Conservation (phyloP, 495 filamentous ascomycete species). For the Sabuloglossum arenarium region DNA sequence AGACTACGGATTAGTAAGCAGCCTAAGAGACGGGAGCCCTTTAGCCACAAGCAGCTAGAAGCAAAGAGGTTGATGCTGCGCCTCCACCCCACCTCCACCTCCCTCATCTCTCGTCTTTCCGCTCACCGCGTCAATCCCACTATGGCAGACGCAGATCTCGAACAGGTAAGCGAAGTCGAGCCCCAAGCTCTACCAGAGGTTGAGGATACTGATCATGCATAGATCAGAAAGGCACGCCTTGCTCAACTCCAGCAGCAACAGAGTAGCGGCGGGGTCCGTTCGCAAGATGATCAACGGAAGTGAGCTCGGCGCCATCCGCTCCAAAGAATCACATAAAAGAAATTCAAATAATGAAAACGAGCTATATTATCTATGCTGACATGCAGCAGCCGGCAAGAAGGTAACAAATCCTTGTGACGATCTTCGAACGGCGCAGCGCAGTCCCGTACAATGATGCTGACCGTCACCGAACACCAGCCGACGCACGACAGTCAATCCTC, state of each 20-base stretch:
- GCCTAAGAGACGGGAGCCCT: no score
- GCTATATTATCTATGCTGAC: not conserved
- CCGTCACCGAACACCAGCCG: conserved; percentile 20
- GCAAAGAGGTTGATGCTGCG: no score
- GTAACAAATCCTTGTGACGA: conserved; percentile 17
- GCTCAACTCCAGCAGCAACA: conserved; percentile 69
- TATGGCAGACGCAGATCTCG: conserved; percentile 77
- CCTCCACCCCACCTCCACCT: no score
- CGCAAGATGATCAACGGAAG: conserved; percentile 46
- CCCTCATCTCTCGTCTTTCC: no score
- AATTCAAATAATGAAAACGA: not conserved
- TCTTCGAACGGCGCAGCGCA: not conserved
- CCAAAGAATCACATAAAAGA: not conserved
- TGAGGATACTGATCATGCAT: not conserved
- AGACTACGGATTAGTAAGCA: no score
- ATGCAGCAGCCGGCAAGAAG: conserved; percentile 40
- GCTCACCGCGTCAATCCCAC: no score
- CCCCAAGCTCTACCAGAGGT: not conserved
- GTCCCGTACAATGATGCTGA: not conserved
- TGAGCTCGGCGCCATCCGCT: conserved; percentile 14
- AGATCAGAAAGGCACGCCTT: conserved; percentile 79
- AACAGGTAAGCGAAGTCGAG: conserved; percentile 32
- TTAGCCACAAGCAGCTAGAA: no score
- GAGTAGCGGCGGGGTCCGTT: conserved; percentile 27
- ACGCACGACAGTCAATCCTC: conserved; percentile 57